Conservation (phyloP, 2,329 filamentous ascomycete genomes). For the Mariannaea sp. region DNA sequence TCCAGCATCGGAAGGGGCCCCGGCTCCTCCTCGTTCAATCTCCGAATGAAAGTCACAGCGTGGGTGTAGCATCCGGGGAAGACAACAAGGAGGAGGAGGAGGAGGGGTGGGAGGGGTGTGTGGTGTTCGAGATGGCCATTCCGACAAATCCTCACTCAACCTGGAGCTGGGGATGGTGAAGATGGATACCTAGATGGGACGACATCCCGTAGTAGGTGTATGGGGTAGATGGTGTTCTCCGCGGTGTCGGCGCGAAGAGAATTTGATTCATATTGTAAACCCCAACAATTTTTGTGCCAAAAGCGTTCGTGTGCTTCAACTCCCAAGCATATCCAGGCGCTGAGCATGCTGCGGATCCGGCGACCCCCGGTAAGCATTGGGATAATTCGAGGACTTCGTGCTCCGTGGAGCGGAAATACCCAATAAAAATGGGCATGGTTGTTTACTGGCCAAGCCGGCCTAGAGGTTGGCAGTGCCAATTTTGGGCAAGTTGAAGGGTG, state of each 20-base stretch:
- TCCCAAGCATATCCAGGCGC: conserved; percentile 10
- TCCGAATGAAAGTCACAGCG: conserved; percentile 16
- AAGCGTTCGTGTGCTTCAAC: conserved; percentile 14
- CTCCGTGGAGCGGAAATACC: not conserved
- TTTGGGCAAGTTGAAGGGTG: conserved; percentile 11
- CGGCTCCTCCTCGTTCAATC: conserved; percentile 17
- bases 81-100: not conserved
- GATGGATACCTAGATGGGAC: conserved; percentile 15
- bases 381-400: not conserved
- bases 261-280: conserved; percentile 18
- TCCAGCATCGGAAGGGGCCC: not conserved
- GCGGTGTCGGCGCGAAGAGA: conserved; percentile 17
- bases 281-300: conserved; percentile 21
- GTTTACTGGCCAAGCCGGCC: not conserved
- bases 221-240: conserved; percentile 21
- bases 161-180: conserved; percentile 11
- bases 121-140: not conserved
- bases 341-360: conserved; percentile 13
- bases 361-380: conserved; percentile 5
- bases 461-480: conserved; percentile 12
- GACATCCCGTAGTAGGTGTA: conserved; percentile 2
- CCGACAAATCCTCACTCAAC: conserved; percentile 12
- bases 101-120: not conserved
- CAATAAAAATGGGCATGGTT: conserved; percentile 1
- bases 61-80: conserved; percentile 16